Evolutionary conservation across 371 early-diverging fungal genomes (phyloP), one percentile per base, ranked within the genome.

Genomic region (Rhizopus sp.): DNA sequence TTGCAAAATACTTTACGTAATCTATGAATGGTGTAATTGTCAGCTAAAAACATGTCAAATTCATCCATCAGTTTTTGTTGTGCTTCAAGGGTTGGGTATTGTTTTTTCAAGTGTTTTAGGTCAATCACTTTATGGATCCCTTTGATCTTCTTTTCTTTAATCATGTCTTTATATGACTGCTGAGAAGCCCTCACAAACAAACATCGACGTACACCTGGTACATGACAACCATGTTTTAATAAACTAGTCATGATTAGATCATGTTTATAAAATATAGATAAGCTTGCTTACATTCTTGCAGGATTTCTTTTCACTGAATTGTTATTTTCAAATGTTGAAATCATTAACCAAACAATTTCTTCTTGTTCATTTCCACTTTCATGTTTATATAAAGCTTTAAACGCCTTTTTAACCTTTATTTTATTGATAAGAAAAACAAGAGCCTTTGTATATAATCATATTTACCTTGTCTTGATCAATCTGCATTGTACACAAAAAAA

Each of bases 161-260:
- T 70, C 47, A 87, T 61, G 29, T 90, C 85, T 60, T 93, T 88
- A 72, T 73, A 86, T 10, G 83, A 82, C 55, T 82, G 69, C 67
- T 91, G 88, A n/a, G 92, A 88, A 55, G 91, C 93, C 72, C 91
- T 93, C 29, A 89, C 89, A 59, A 96, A 83, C 54, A 97, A 66
- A 66, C 95, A 95, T 10, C 96, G 66, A 40, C 59, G 70, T 1
- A 75, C 64, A 12, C 68, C 75, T 7, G 72, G 62, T 45, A 59
- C 51, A 45, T 74, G 75, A 37, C 71, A 51, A 3, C 75, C 65
- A 55, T 80, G 77, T 37, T 75, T 72, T 42, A 80, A 57, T 17
- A 62, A 64, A 55, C 80, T 79, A 55, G 23, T 30, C 38, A 56
- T 31, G 6, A 15, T 35, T 8, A 33, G 5, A 10, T 33, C 12